These are phyloP conservation scores for Ascochyta fabae DNA, from an alignment of 2,329 filamentous ascomycete species.

Conservation along the genomic window DNA sequence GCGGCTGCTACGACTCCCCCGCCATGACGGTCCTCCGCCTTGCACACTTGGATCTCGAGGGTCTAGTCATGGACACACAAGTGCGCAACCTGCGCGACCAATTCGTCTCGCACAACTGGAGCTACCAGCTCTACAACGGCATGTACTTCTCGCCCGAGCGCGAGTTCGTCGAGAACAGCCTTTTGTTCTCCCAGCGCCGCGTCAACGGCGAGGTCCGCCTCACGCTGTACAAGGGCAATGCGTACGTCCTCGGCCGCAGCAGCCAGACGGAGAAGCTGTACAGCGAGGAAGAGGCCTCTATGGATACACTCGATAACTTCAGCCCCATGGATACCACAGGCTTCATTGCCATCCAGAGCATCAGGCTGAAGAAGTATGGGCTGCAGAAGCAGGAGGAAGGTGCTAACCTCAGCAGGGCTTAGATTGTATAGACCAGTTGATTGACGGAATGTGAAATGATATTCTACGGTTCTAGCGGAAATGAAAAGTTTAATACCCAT, in stretches of 20 bases:
- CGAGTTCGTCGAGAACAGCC: slow-evolving; percentile 71
- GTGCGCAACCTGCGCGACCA: slow-evolving; percentile 74
- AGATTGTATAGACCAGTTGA: not conserved
- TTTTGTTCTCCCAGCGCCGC: slow-evolving; percentile 48
- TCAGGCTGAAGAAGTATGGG: slow-evolving; percentile 57
- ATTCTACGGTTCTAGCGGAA: not conserved
- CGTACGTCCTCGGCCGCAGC: slow-evolving; percentile 65
- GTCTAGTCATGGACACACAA: slow-evolving; percentile 71
- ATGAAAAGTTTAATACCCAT: slow-evolving; percentile 11
- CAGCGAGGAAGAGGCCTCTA: slow-evolving; percentile 67
- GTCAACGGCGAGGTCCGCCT: slow-evolving; percentile 62
- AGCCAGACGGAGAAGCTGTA: slow-evolving; percentile 74
- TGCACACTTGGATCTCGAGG: slow-evolving; percentile 68
- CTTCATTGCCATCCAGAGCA: slow-evolving; percentile 74
- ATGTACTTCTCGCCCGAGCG: slow-evolving; percentile 74
- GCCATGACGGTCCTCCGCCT: slow-evolving; percentile 57
- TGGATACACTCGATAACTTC: slow-evolving; percentile 76
- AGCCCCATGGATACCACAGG: slow-evolving; percentile 69
- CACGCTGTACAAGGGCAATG: slow-evolving; percentile 70
- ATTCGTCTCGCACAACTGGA: slow-evolving; percentile 64
- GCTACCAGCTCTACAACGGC: slow-evolving; percentile 63
- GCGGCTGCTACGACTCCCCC: slow-evolving; percentile 75
- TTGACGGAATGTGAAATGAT: slow-evolving; percentile 1
- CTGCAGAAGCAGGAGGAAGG: slow-evolving; percentile 48
- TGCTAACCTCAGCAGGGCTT: slow-evolving; percentile 35